Base-by-base conservation (phyloP, 805 yeast genomes). In the Wickerhamia fluorescens region DNA sequence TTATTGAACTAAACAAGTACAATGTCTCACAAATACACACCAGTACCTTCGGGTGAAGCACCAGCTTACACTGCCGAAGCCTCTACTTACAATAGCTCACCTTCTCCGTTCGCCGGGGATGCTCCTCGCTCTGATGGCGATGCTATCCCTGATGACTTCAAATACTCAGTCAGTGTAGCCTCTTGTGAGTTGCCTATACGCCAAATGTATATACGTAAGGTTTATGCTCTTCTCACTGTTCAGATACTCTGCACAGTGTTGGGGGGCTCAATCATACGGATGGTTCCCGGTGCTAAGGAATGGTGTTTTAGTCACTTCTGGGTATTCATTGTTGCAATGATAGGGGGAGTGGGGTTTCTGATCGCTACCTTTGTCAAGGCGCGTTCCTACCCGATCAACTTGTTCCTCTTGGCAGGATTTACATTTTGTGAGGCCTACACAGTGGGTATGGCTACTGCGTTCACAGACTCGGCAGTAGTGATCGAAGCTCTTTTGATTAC, bases 151-250 rank as follows among this genome's bases (percentile, higher is more conserved):
- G 82, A 85, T 42, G 94, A 84, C 54, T 86, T 85, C 72, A 86
- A 85, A 51, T 84, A 78, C 53, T 73, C 81, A 20, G 80, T 81
- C 5, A 69, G 72, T 29, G 94, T 86, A 14, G 73, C 86, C 3
- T 76, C 81, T 18, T 84, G 95, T 55, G 83, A 80, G 34, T 58
- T 83, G 29, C 74, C 80, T 10, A 66, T 86, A 22, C 73, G 95
- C 42, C 82, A 79, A 40, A 68, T 76, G 51, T 86, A 86, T 44
- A 61, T 83, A 41, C 69, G 87, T 35, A 82, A 81, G 47, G 96
- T 86, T 6, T 87, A 85, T 54, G 61, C 85, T 5, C 65, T 87
- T 26, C 64, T 86, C 28, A 53, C 76, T 8, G 56, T 68, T 4
- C 96, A 86, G 54, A 49, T 86, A 20, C 50, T 75, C 17, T 55